These are phyloP conservation scores for Chromosphaera perkinsii DNA, from an alignment of 208 protist species.

Conservation along the genomic window DNA sequence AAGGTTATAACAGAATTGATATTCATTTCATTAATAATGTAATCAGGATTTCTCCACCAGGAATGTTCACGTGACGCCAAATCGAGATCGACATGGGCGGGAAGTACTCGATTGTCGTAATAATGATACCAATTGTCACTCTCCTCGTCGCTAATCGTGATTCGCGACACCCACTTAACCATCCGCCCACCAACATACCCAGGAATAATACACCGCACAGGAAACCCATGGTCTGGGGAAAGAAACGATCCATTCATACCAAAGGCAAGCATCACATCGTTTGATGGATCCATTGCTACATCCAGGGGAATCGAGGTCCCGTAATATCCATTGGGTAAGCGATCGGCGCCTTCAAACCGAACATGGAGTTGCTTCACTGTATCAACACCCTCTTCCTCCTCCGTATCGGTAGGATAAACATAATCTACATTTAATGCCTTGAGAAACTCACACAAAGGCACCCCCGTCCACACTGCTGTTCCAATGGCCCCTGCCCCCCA, in stretches of 20 bases:
- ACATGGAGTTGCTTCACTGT: background rate
- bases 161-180: background rate
- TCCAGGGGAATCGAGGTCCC: background rate
- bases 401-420: too few relatives aligned
- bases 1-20: constrained; percentile 1
- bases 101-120: constrained; percentile 3
- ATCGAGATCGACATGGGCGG: background rate
- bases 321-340: background rate
- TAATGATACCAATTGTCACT: constrained; percentile 1
- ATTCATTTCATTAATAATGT: constrained; percentile 5
- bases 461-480: constrained; percentile 4
- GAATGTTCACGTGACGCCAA: background rate
- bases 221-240: constrained; percentile 1
- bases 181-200: constrained; percentile 5
- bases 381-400: background rate
- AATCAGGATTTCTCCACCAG: constrained; percentile 10
- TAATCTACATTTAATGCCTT: too few relatives aligned
- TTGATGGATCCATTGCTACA: background rate
- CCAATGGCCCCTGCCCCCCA: background rate
- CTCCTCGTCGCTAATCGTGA: background rate
- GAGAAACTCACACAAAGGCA: background rate
- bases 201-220: background rate
- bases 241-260: background rate
- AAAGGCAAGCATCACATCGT: constrained; percentile 4
- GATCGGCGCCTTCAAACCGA: background rate